A percentile compares a stretch with the other conserved stretches of the same genome.
phyloP scores from a whole-genome alignment of 768 basidiomycete species.

The Amanita phalloides region DNA sequence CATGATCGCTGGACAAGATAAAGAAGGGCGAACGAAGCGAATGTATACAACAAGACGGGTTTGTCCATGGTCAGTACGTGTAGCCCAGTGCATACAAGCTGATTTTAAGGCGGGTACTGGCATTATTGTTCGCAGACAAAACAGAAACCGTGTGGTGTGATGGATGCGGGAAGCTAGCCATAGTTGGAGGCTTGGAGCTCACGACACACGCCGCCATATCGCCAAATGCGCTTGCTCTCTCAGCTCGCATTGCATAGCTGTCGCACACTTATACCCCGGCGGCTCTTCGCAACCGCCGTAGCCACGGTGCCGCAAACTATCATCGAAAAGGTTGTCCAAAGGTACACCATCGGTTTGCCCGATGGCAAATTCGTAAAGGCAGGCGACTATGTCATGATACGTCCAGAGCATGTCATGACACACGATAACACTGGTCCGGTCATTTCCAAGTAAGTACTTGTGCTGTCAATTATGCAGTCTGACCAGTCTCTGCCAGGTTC shows the following conservation, averaged over 20 bases:
- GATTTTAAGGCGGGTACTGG: too few species aligned
- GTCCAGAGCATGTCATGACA: conserved; percentile 96
- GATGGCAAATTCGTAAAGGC: conserved; percentile 73
- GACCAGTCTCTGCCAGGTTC: conserved; percentile 45
- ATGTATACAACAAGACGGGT: background rate
- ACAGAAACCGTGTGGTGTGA: too few species aligned
- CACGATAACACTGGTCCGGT: conserved; percentile 99
- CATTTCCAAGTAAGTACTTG: conserved; percentile 75
- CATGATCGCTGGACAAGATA: background rate
- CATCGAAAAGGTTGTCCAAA: conserved; percentile 97
- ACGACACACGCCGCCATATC: background rate
- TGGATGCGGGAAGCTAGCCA: too few species aligned
- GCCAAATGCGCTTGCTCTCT: background rate
- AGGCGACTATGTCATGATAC: conserved; percentile 99
- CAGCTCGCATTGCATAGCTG: background rate
- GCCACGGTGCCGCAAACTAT: conserved; percentile 61
- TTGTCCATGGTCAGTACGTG: background rate
- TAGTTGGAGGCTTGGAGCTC: too few species aligned
- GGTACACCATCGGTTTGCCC: conserved; percentile 87
- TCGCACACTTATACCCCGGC: conserved; percentile 5
- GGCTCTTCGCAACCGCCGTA: conserved; percentile 17
- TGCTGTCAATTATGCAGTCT: background rate
- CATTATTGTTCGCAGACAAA: too few species aligned
- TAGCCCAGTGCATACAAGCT: background rate
- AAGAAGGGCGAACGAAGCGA: background rate